phyloP scores from a whole-genome alignment of 2,329 filamentous ascomycete species.

The Colletotrichum abscissum region DNA sequence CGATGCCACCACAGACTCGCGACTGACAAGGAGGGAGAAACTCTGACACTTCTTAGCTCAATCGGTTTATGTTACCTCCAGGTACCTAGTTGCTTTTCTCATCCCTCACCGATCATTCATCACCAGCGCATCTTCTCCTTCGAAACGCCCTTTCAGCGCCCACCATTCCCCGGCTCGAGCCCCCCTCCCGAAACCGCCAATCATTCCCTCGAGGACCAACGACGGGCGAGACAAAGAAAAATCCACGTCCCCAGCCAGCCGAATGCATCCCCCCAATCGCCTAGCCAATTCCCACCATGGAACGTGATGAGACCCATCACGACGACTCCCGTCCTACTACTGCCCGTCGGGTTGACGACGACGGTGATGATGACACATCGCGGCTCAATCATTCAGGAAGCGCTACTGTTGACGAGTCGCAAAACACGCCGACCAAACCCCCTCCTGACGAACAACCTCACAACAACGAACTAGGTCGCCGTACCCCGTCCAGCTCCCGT shows the following conservation, averaged over 20 bases:
- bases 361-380: slow-evolving; percentile 31
- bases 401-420: slow-evolving; percentile 8
- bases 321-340: slow-evolving; percentile 40
- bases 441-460: background rate
- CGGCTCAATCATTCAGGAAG: slow-evolving; percentile 24
- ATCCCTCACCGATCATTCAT: background rate
- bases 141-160: no score
- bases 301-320: slow-evolving; percentile 45
- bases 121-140: background rate
- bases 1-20: background rate
- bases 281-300: slow-evolving; percentile 46
- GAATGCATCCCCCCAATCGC: slow-evolving; percentile 30
- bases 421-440: slow-evolving; percentile 20
- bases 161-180: background rate
- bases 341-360: slow-evolving; percentile 32
- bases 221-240: slow-evolving; percentile 13
- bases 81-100: background rate
- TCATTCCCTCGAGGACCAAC: background rate
- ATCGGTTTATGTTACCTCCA: background rate
- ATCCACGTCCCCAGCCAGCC: slow-evolving; percentile 10
- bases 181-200: background rate
- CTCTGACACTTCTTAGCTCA: slow-evolving; percentile 5
- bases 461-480: background rate
- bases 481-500: slow-evolving; percentile 13
- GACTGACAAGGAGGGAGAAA: background rate